phyloP scores from a whole-genome alignment of 2,329 filamentous ascomycete genomes.

The Pyricularia sp. region DNA sequence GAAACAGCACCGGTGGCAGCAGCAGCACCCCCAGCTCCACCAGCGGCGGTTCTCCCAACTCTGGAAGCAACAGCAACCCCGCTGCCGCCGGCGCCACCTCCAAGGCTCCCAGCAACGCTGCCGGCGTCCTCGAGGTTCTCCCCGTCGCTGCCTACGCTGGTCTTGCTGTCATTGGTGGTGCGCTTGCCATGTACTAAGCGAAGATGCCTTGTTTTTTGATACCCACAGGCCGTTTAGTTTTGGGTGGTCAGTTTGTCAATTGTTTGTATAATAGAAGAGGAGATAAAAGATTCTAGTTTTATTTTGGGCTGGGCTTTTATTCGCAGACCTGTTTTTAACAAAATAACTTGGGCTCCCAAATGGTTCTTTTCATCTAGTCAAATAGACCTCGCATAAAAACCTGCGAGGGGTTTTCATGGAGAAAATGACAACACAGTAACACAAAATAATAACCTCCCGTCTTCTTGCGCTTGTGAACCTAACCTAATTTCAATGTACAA shows the following conservation, averaged over 20 bases:
- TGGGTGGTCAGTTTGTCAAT: background rate
- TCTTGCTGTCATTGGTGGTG: background rate
- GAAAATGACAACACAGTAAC: background rate
- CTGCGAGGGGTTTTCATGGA: background rate
- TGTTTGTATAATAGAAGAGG: background rate
- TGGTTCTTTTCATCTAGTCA: background rate
- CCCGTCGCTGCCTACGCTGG: constrained; percentile 1
- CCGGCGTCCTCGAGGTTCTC: background rate
- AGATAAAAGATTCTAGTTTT: background rate
- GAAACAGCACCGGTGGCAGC: constrained; percentile 11
- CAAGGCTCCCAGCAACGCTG: constrained; percentile 6
- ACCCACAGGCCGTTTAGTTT: background rate
- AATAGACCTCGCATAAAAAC: background rate
- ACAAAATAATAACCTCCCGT: background rate
- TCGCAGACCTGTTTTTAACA: background rate
- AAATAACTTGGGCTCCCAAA: background rate
- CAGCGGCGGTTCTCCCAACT: too few relatives aligned
- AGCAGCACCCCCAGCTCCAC: background rate
- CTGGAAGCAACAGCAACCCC: background rate
- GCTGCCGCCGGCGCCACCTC: background rate
- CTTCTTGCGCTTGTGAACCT: too few relatives aligned
- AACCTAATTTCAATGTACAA: too few relatives aligned
- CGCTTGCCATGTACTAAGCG: background rate
- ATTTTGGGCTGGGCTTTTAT: background rate
- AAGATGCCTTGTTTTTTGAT: background rate